Conservation (phyloP, 352 stramenopile genomes). For the Globisporangium rhizosaccharum region DNA sequence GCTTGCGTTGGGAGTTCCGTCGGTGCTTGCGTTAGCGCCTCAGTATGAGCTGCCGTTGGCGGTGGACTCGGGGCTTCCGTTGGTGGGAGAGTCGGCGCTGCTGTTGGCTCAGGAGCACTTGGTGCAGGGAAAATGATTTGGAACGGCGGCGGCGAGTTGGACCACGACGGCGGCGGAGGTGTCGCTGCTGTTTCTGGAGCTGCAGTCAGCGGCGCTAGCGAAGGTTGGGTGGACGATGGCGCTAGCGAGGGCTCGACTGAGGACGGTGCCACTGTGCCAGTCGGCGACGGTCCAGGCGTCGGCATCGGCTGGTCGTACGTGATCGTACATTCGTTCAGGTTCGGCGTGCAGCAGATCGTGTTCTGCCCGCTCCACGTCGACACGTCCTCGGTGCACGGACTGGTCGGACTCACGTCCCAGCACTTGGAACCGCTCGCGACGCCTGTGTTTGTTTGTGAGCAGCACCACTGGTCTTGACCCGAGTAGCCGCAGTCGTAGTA, state of each 20-base stretch:
- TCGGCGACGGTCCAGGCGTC: background rate
- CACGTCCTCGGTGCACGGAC: slow-evolving; percentile 24
- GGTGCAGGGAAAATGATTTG: background rate
- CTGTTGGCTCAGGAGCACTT: background rate
- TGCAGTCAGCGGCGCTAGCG: background rate
- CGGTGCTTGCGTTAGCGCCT: too few species aligned
- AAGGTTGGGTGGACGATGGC: too few species aligned
- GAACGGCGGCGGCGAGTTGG: background rate
- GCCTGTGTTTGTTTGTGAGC: slow-evolving; percentile 25
- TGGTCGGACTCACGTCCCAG: slow-evolving; percentile 25
- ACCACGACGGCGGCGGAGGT: background rate
- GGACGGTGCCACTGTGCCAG: background rate
- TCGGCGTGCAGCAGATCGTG: slow-evolving; percentile 41
- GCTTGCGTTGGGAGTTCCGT: background rate
- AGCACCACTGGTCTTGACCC: slow-evolving; percentile 34
- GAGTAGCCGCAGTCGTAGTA: slow-evolving; percentile 43
- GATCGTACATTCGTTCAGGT: slow-evolving; percentile 22
- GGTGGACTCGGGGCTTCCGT: background rate
- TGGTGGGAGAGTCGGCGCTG: background rate
- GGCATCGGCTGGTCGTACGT: slow-evolving; percentile 37
- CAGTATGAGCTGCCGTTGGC: background rate
- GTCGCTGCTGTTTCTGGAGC: background rate
- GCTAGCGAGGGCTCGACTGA: background rate
- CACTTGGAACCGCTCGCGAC: slow-evolving; percentile 19
- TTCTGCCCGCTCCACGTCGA: slow-evolving; percentile 37